Evolutionary conservation across 106 monocot genomes (phyloP).

Genomic region (Ottelia alismoides): DNA sequence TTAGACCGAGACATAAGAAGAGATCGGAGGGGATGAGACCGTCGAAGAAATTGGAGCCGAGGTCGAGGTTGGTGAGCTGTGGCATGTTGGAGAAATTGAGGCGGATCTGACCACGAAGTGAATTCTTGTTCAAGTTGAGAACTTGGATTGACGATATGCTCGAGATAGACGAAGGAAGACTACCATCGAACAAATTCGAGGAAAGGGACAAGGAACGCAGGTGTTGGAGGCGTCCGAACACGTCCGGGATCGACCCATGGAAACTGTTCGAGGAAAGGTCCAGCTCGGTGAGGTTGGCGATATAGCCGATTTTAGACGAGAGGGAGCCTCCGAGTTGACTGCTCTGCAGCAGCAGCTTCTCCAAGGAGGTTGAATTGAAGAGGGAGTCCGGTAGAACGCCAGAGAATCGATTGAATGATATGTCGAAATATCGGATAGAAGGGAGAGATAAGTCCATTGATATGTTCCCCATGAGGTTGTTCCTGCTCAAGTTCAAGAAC

Average conservation of each 20-base stretch:
- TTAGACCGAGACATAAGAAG: conserved; percentile 22
- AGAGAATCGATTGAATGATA: conserved; percentile 24
- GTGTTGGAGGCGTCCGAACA: conserved; percentile 21
- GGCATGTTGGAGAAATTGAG: conserved; percentile 19
- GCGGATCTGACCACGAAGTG: conserved; percentile 29
- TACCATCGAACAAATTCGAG: conserved; percentile 22
- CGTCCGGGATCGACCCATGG: conserved; percentile 32
- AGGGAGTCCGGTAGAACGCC: conserved; percentile 16
- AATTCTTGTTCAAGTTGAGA: conserved; percentile 51
- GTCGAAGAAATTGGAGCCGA: conserved; percentile 28
- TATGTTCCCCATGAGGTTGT: conserved; percentile 14
- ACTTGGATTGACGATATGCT: conserved; percentile 8
- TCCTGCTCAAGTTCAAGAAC: conserved; percentile 21
- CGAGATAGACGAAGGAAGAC: conserved; percentile 33
- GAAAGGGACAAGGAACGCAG: conserved; percentile 21
- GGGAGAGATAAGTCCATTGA: conserved; percentile 9
- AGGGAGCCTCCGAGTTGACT: conserved; percentile 15
- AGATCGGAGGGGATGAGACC: conserved; percentile 33
- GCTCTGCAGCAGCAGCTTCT: background rate
- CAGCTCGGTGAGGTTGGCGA: conserved; percentile 20
- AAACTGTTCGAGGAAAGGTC: conserved; percentile 31
- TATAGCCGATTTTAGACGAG: conserved; percentile 17
- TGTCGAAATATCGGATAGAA: conserved; percentile 14
- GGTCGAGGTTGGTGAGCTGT: conserved; percentile 33
- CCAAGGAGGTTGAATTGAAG: too few relatives aligned